These are phyloP conservation scores for Astragalus glycyphyllos DNA, from an alignment of 306 rosid genomes.

Conservation along the genomic window DNA sequence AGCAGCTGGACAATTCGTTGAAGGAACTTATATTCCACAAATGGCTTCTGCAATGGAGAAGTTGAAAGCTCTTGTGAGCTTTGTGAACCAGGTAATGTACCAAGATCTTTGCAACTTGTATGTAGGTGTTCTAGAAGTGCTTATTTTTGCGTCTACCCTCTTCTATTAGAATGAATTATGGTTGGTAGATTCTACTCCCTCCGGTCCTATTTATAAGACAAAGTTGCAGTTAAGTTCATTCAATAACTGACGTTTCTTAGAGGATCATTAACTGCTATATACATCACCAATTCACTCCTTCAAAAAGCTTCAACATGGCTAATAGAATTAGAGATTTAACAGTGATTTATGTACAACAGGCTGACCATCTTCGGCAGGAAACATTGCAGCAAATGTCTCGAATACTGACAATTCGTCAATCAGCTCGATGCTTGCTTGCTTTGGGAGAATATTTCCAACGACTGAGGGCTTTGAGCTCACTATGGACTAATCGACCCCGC, in stretches of 20 bases:
- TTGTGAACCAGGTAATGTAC: conserved; percentile 75
- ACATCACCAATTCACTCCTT: too few species aligned
- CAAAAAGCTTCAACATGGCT: too few species aligned
- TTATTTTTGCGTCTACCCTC: too few species aligned
- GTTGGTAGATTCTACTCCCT: too few species aligned
- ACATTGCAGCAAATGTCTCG: conserved; percentile 79
- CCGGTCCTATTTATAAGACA: too few species aligned
- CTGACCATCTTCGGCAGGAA: conserved; percentile 86
- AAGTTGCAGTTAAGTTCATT: too few species aligned
- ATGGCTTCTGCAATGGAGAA: conserved; percentile 78
- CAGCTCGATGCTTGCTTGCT: conserved; percentile 84
- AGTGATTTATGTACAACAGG: conserved; percentile 59
- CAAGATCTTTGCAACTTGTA: neutral
- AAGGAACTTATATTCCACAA: conserved; percentile 65
- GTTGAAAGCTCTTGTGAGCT: conserved; percentile 75
- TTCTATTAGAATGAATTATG: too few species aligned
- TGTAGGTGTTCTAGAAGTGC: too few species aligned
- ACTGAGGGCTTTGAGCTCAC: conserved; percentile 82
- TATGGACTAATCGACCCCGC: conserved; percentile 75
- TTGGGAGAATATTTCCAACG: conserved; percentile 92
- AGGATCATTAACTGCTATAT: too few species aligned
- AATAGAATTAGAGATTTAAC: conserved; percentile 19
- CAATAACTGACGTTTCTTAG: too few species aligned
- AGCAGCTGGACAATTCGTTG: conserved; percentile 70
- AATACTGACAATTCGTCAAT: conserved; percentile 77